phyloP scores from a whole-genome alignment of 768 basidiomycete genomes.

The Peribolospora baueri region DNA sequence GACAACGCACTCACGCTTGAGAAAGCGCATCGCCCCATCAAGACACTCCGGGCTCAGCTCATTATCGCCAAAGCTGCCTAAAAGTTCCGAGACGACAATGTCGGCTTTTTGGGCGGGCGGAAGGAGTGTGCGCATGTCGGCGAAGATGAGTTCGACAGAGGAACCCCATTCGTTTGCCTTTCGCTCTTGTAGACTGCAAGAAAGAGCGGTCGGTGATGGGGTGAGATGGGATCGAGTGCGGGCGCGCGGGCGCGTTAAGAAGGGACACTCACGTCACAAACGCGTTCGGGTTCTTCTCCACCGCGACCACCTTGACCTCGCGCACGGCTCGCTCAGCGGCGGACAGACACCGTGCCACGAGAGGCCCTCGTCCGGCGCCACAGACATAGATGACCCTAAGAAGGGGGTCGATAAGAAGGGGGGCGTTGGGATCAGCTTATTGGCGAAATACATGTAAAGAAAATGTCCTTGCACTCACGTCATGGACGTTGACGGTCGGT shows the following conservation, averaged over 20 bases:
- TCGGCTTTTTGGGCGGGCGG: constrained; percentile 60
- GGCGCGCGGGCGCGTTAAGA: not conserved
- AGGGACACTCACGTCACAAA: constrained; percentile 54
- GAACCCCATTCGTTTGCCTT: constrained; percentile 60
- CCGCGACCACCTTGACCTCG: constrained; percentile 35
- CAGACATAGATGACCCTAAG: constrained; percentile 68
- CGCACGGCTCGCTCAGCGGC: constrained; percentile 46
- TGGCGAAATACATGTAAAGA: not conserved
- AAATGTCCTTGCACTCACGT: constrained; percentile 30
- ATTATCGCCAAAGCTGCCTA: constrained; percentile 96
- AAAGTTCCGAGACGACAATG: constrained; percentile 78
- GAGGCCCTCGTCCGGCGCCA: constrained; percentile 81
- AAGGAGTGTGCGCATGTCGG: constrained; percentile 71
- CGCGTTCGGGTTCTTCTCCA: constrained; percentile 93
- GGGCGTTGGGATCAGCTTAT: not conserved
- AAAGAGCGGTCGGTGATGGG: not conserved
- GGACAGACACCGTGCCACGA: constrained; percentile 58
- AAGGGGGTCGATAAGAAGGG: not conserved
- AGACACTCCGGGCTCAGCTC: constrained; percentile 95
- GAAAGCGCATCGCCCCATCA: constrained; percentile 77
- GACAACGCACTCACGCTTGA: constrained; percentile 42
- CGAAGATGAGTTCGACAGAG: constrained; percentile 57
- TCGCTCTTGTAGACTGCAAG: constrained; percentile 54
- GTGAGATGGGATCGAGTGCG: not conserved
- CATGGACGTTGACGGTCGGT: constrained; percentile 34